phyloP scores from a whole-genome alignment of 805 yeast species.

The Ogataea trehaloabstinens region DNA sequence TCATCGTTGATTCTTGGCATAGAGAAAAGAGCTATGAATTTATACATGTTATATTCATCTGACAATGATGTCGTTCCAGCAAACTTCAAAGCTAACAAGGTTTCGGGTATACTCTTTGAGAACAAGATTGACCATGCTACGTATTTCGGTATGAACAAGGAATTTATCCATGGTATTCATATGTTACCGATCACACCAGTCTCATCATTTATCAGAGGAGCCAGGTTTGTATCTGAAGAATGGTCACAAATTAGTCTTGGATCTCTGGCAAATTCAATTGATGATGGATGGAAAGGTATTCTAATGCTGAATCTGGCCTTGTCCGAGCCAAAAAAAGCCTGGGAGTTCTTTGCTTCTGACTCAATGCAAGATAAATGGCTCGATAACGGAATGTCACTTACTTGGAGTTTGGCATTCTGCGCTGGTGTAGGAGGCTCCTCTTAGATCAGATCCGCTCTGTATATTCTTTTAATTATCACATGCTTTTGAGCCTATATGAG shows the following conservation, averaged over 20 bases:
- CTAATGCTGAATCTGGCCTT: constrained; percentile 44
- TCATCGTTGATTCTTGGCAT: constrained; percentile 60
- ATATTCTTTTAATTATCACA: background rate
- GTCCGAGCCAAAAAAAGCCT: constrained; percentile 40
- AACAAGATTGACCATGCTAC: constrained; percentile 73
- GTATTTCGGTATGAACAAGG: constrained; percentile 58
- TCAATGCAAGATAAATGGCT: constrained; percentile 38
- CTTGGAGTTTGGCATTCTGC: constrained; percentile 60
- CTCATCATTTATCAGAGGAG: constrained; percentile 53
- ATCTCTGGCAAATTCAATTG: constrained; percentile 38
- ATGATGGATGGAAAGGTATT: constrained; percentile 67
- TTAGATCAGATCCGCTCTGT: background rate
- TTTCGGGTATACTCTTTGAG: constrained; percentile 67
- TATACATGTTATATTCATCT: constrained; percentile 50
- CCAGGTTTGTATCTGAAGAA: constrained; percentile 48
- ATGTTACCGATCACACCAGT: constrained; percentile 72
- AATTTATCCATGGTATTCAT: constrained; percentile 76
- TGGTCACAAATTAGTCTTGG: constrained; percentile 34
- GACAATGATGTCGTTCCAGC: constrained; percentile 52
- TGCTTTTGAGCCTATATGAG: background rate
- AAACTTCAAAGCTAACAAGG: constrained; percentile 53
- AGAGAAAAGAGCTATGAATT: constrained; percentile 51
- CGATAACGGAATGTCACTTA: constrained; percentile 61
- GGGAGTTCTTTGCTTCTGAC: constrained; percentile 38
- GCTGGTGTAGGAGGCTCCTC: constrained; percentile 44